These are phyloP conservation scores for Waitea zeae DNA, from an alignment of 1,284 basidiomycete species.

Conservation along the genomic window DNA sequence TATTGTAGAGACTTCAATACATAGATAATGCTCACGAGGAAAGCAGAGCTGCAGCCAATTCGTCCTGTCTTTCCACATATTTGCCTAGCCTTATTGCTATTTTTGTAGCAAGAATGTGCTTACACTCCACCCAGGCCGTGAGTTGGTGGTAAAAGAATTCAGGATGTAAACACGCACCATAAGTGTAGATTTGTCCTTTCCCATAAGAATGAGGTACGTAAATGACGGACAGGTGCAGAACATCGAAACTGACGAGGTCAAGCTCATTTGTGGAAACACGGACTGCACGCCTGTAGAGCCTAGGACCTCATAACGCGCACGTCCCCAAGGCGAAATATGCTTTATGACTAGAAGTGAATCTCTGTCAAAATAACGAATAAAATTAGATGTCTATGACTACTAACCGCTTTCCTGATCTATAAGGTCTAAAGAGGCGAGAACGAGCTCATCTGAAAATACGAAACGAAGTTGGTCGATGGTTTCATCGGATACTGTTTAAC, in stretches of 20 bases:
- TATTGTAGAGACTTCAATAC: background rate
- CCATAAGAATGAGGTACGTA: slow-evolving; percentile 37
- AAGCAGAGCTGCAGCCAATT: slow-evolving; percentile 15
- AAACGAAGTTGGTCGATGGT: slow-evolving; percentile 31
- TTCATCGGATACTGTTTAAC: slow-evolving; percentile 32
- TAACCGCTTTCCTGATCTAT: slow-evolving; percentile 47
- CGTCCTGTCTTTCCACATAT: slow-evolving; percentile 31
- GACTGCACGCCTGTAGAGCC: slow-evolving; percentile 44
- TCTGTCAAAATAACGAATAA: background rate
- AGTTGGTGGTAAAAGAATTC: background rate
- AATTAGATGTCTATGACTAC: slow-evolving; percentile 6
- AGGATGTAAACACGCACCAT: slow-evolving; percentile 8
- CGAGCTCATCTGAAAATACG: slow-evolving; percentile 39
- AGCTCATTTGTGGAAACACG: slow-evolving; percentile 36
- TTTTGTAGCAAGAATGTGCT: slow-evolving; percentile 52
- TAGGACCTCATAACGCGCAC: slow-evolving; percentile 42
- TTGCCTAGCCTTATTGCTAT: slow-evolving; percentile 35
- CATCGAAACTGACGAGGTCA: slow-evolving; percentile 18
- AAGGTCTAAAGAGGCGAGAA: slow-evolving; percentile 54
- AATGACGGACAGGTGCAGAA: slow-evolving; percentile 68
- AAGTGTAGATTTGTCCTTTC: slow-evolving; percentile 48
- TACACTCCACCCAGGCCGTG: slow-evolving; percentile 31
- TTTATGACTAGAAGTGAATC: slow-evolving; percentile 32
- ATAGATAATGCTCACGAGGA: slow-evolving; percentile 5
- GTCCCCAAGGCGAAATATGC: slow-evolving; percentile 35